Evolutionary conservation across 441 rosid genomes (phyloP).

Genomic region (Gossypium gossypioides): DNA sequence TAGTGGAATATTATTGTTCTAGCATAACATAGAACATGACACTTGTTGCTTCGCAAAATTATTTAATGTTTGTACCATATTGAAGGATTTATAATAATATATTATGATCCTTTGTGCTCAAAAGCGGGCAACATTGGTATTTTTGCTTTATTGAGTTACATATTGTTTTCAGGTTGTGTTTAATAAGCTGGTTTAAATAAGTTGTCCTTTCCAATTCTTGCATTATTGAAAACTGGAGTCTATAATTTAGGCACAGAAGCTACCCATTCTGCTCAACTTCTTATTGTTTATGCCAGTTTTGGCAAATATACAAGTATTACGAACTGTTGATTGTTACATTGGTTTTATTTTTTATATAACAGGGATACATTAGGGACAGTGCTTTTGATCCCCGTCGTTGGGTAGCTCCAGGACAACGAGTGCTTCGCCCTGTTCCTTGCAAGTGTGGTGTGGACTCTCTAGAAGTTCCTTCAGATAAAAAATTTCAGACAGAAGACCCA

Average conservation of each 20-base stretch:
- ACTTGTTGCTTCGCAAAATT: too few species aligned
- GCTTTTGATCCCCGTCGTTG: slow-evolving; percentile 88
- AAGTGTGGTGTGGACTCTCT: slow-evolving; percentile 49
- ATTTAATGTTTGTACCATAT: too few species aligned
- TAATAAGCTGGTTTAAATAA: too few species aligned
- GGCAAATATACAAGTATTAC: background rate
- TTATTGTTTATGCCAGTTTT: background rate
- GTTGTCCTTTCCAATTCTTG: background rate
- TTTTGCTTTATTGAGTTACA: too few species aligned
- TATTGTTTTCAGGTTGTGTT: too few species aligned
- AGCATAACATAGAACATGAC: too few species aligned
- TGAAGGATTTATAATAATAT: too few species aligned
- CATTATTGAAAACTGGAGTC: background rate
- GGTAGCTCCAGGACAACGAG: slow-evolving; percentile 78
- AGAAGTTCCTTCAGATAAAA: slow-evolving; percentile 67
- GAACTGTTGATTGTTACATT: background rate
- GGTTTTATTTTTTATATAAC: slow-evolving; percentile 19
- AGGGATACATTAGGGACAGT: slow-evolving; percentile 73
- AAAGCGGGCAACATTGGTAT: too few species aligned
- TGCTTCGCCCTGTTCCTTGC: slow-evolving; percentile 53
- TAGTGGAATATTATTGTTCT: too few species aligned
- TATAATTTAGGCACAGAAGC: background rate
- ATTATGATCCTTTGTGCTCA: too few species aligned
- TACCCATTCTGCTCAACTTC: background rate
- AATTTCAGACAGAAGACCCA: slow-evolving; percentile 41